Conservation (phyloP, 2,329 filamentous ascomycete species). For the Penicillium sp. region DNA sequence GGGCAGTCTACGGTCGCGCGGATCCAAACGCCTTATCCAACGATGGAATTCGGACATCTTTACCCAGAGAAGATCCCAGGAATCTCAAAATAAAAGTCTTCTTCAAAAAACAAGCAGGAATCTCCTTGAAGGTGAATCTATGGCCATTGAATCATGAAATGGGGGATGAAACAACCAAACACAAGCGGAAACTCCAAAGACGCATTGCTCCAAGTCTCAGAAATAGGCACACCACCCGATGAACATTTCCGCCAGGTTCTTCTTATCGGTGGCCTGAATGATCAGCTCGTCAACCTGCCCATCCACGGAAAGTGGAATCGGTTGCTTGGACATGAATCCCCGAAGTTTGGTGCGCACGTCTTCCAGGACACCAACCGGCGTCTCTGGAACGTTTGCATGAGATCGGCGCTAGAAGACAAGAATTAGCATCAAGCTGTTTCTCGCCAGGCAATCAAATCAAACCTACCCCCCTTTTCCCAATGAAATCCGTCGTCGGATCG, state of each 20-base stretch:
- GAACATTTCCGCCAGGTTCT: conserved; percentile 86
- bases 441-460: too few relatives aligned
- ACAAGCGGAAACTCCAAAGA: too few relatives aligned
- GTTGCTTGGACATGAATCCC: conserved; percentile 78
- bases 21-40: too few relatives aligned
- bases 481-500: conserved; percentile 89
- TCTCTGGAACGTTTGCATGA: conserved; percentile 54
- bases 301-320: conserved; percentile 87
- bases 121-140: too few relatives aligned
- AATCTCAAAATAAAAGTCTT: too few relatives aligned
- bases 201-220: conserved; percentile 27
- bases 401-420: conserved; percentile 49
- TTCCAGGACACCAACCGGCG: conserved; percentile 75
- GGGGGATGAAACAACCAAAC: too few relatives aligned
- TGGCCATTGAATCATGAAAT: too few relatives aligned
- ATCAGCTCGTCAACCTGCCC: conserved; percentile 97
- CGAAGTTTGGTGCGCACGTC: conserved; percentile 80
- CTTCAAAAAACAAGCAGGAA: too few relatives aligned
- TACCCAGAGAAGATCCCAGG: too few relatives aligned
- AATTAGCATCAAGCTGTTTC: too few relatives aligned
- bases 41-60: too few relatives aligned
- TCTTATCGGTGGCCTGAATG: conserved; percentile 71
- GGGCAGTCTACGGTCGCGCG: too few relatives aligned
- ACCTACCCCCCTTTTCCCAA: conserved; percentile 62
- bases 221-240: conserved; percentile 84